Evolutionary conservation across 1,139 yeast species (phyloP).

Genomic region (Yamadazyma buinensis): DNA sequence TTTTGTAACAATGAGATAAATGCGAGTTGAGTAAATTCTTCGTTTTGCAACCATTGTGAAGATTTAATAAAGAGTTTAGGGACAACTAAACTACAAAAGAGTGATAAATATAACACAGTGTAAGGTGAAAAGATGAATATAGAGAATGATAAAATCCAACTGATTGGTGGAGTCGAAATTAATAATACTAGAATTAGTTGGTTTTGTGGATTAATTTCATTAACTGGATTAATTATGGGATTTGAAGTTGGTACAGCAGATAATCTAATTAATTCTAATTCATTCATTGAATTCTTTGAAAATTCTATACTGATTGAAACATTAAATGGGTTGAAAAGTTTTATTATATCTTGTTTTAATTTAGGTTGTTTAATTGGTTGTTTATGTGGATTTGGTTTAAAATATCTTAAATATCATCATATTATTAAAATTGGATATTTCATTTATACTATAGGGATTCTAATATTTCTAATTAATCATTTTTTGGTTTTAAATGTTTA

Average conservation of each 20-base stretch:
- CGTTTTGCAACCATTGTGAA: too few relatives aligned
- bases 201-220: conserved; percentile 10
- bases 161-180: too few relatives aligned
- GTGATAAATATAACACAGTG: too few relatives aligned
- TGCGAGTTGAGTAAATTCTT: neutral
- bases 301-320: too few relatives aligned
- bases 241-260: conserved; percentile 36
- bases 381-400: conserved; percentile 6
- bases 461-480: conserved; percentile 7
- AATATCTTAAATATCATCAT: conserved; percentile 1
- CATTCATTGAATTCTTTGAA: too few relatives aligned
- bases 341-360: conserved; percentile 24
- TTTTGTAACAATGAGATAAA: neutral
- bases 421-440: conserved; percentile 8
- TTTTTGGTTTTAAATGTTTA: conserved; percentile 4
- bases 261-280: conserved; percentile 14
- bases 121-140: too few relatives aligned
- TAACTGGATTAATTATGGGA: conserved; percentile 26
- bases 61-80: too few relatives aligned
- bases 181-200: conserved; percentile 3
- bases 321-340: too few relatives aligned
- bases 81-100: too few relatives aligned
- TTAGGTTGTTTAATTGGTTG: conserved; percentile 29
- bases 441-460: conserved; percentile 8
- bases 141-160: too few relatives aligned